Evolutionary conservation across 2,329 filamentous ascomycete species (phyloP).

Genomic region (Fusarium chaquense): DNA sequence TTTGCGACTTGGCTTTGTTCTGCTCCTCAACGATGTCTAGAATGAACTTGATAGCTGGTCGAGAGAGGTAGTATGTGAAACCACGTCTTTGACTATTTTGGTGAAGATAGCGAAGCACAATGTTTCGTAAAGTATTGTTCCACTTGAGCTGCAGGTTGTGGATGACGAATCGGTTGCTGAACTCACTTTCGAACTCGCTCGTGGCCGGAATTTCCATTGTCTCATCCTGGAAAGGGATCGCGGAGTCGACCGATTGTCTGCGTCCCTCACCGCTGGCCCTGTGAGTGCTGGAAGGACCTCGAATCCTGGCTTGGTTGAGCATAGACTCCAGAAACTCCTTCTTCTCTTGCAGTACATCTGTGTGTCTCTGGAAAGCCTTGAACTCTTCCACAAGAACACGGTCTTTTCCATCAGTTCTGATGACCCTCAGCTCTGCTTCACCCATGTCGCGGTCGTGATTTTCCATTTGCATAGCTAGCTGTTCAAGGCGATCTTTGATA

Average conservation of each 20-base stretch:
- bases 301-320: slow-evolving; percentile 62
- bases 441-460: slow-evolving; percentile 78
- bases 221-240: slow-evolving; percentile 66
- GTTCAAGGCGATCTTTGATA: slow-evolving; percentile 82
- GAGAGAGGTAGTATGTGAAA: slow-evolving; percentile 97
- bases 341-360: slow-evolving; percentile 68
- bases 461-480: slow-evolving; percentile 81
- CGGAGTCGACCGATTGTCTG: slow-evolving; percentile 56
- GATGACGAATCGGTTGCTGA: slow-evolving; percentile 97
- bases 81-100: slow-evolving; percentile 96
- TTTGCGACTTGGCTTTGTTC: slow-evolving; percentile 71
- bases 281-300: slow-evolving; percentile 50
- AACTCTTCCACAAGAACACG: slow-evolving; percentile 67
- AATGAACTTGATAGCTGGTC: slow-evolving; percentile 96
- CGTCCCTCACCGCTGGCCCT: slow-evolving; percentile 44
- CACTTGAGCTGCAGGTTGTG: slow-evolving; percentile 98
- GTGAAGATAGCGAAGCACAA: slow-evolving; percentile 96
- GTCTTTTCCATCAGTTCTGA: slow-evolving; percentile 63
- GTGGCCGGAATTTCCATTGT: slow-evolving; percentile 75
- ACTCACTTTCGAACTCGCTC: slow-evolving; percentile 90
- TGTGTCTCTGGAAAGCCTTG: slow-evolving; percentile 69
- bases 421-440: slow-evolving; percentile 78
- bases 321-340: slow-evolving; percentile 70
- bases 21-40: slow-evolving; percentile 97
- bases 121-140: slow-evolving; percentile 96